Percentiles rank a stretch among this genome's conserved stretches.
These are phyloP conservation scores for Sanghuangporus baumii DNA, from an alignment of 1,284 basidiomycete species.

Conservation along the genomic window DNA sequence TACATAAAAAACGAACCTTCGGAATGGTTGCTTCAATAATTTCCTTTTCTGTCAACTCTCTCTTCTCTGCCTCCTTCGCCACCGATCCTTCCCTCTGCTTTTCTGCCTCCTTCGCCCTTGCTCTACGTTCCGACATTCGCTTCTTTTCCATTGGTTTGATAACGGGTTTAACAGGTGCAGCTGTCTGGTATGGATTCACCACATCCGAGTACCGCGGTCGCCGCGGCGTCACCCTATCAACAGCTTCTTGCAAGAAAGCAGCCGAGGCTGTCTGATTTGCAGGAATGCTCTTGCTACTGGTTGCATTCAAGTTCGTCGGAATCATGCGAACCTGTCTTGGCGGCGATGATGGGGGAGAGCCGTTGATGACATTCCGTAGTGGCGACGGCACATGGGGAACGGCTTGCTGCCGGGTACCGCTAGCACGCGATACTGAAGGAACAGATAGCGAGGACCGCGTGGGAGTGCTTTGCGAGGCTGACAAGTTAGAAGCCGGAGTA, in stretches of 20 bases:
- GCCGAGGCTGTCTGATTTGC: conserved; percentile 53
- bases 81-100: conserved; percentile 20
- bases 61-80: conserved; percentile 25
- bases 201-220: conserved; percentile 49
- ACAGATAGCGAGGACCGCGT: too few relatives aligned
- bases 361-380: conserved; percentile 51
- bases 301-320: neutral
- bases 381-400: conserved; percentile 61
- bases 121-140: conserved; percentile 23
- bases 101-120: conserved; percentile 22
- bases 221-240: conserved; percentile 56
- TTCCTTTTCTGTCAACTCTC: conserved; percentile 44
- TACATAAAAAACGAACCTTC: conserved; percentile 46
- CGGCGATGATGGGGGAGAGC: conserved; percentile 30
- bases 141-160: conserved; percentile 34
- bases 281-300: neutral
- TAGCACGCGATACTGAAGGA: too few relatives aligned
- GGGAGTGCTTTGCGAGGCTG: too few relatives aligned
- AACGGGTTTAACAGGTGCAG: conserved; percentile 47
- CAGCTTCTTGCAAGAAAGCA: conserved; percentile 56
- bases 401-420: conserved; percentile 26
- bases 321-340: neutral
- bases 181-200: conserved; percentile 65
- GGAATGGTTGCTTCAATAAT: conserved; percentile 70
- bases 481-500: too few relatives aligned